Conservation (phyloP, 176 grass and related monocot species). For the Zoysia japonica region DNA sequence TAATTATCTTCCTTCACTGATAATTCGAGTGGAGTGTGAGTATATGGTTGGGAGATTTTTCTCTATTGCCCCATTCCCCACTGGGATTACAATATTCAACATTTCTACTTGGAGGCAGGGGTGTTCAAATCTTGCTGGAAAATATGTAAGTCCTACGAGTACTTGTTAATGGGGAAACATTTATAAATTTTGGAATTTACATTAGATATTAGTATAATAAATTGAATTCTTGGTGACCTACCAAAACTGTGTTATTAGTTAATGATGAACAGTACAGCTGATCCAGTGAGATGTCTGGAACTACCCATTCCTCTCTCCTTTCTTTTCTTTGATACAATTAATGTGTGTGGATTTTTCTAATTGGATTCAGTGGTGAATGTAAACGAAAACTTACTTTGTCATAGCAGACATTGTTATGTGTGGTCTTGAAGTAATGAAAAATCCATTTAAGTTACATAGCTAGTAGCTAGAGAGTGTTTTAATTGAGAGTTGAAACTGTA, state of each 20-base stretch:
- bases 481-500: neutral
- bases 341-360: slow-evolving; percentile 10
- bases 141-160: neutral
- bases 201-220: neutral
- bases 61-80: no score
- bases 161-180: neutral
- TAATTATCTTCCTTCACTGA: neutral
- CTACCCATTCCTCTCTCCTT: slow-evolving; percentile 27
- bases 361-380: neutral
- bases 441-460: neutral
- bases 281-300: slow-evolving; percentile 26
- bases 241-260: neutral
- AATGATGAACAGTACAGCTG: slow-evolving; percentile 37
- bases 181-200: slow-evolving; percentile 1
- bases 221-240: slow-evolving; percentile 36
- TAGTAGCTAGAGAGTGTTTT: neutral
- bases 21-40: neutral
- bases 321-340: slow-evolving; percentile 30
- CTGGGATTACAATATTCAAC: no score
- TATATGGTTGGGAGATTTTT: no score
- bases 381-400: neutral
- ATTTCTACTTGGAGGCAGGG: no score
- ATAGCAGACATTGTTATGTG: neutral
- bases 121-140: no score
- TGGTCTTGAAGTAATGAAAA: neutral